A percentile compares a stretch with the other conserved stretches of the same genome.
Conservation (phyloP, 805 yeast genomes). For the Lachancea sp. region DNA sequence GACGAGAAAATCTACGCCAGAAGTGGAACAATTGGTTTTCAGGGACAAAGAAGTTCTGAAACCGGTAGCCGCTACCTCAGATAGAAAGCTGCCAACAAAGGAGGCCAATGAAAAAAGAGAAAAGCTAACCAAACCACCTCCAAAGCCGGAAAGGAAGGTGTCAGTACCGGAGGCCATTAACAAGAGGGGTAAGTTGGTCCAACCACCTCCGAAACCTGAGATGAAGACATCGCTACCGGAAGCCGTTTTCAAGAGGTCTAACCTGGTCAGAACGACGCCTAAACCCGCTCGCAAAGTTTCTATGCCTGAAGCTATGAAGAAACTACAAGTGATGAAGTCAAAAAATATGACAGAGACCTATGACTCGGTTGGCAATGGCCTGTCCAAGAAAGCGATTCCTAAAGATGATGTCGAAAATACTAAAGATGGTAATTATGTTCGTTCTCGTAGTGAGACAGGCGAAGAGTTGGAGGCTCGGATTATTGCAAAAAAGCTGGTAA, state of each 20-base stretch:
- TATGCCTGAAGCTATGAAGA: conserved; percentile 26
- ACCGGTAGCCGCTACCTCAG: background rate
- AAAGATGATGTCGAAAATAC: background rate
- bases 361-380: too few species aligned
- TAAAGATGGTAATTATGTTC: background rate
- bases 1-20: background rate
- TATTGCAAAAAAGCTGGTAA: conserved; percentile 7
- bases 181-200: conserved; percentile 9
- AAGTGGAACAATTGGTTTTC: background rate
- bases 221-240: conserved; percentile 20
- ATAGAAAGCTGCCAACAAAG: conserved; percentile 3
- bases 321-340: conserved; percentile 15
- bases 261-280: conserved; percentile 19
- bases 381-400: too few species aligned
- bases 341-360: background rate
- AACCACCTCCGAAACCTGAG: conserved; percentile 24
- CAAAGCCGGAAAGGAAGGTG: conserved; percentile 25
- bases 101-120: conserved; percentile 6
- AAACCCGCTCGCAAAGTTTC: conserved; percentile 28
- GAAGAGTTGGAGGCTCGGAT: conserved; percentile 14
- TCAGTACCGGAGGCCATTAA: conserved; percentile 27
- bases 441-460: background rate
- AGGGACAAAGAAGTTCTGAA: background rate
- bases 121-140: conserved; percentile 19
- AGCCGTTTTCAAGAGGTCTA: background rate